Percentiles rank a stretch among this genome's conserved stretches.
Evolutionary conservation across 2,329 filamentous ascomycete genomes (phyloP).

Genomic region (Penicillium sp.): DNA sequence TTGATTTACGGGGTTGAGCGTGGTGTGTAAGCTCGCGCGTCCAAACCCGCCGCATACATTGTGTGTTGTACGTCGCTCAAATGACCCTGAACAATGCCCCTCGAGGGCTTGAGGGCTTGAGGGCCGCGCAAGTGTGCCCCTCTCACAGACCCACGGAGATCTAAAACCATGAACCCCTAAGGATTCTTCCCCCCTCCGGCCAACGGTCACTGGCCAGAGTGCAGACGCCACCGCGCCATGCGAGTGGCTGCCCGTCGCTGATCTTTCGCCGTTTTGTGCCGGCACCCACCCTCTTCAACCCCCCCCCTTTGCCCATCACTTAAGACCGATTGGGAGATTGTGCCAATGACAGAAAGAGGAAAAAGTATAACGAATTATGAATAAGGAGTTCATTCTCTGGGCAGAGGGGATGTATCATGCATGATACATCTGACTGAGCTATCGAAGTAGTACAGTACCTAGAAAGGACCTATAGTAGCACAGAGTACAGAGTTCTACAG

Average conservation of each 20-base stretch:
- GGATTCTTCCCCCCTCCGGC: not conserved
- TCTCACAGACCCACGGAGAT: slow-evolving; percentile 10
- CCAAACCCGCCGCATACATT: not conserved
- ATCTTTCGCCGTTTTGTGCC: slow-evolving; percentile 8
- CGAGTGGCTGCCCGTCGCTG: slow-evolving; percentile 8
- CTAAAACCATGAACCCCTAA: slow-evolving; percentile 10
- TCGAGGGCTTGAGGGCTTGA: not conserved
- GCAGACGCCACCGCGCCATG: slow-evolving; percentile 12
- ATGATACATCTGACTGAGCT: slow-evolving; percentile 11
- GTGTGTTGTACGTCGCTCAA: no score
- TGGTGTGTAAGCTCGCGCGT: not conserved
- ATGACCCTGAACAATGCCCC: not conserved
- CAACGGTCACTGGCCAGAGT: slow-evolving; percentile 13
- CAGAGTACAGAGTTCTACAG: not conserved
- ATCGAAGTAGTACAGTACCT: not conserved
- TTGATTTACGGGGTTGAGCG: not conserved
- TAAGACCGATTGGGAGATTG: not conserved
- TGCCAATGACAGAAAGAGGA: not conserved
- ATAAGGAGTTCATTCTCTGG: not conserved
- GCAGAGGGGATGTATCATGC: not conserved
- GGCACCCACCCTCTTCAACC: slow-evolving; percentile 2
- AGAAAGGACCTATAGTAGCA: not conserved
- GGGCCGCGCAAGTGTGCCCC: slow-evolving; percentile 15
- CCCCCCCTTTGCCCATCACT: not conserved
- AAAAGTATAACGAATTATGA: not conserved